Percentiles rank a stretch among this genome's conserved stretches.
phyloP scores from a whole-genome alignment of 1,284 basidiomycete species.

The Cryptococcus depauperatus region DNA sequence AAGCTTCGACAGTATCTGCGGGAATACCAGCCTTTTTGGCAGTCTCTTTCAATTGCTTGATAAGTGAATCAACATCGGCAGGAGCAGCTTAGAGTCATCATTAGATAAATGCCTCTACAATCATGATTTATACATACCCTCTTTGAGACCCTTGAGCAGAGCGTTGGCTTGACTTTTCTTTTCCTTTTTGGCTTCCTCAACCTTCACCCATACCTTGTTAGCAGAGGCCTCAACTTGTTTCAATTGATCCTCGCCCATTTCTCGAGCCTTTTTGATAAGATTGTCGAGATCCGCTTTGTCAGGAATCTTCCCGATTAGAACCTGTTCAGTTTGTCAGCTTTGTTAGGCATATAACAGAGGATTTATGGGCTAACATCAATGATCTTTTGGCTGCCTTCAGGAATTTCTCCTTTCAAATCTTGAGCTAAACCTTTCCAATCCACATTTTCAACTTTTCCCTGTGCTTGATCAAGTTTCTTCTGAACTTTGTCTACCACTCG shows the following conservation, averaged over 20 bases:
- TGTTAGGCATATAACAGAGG: background rate
- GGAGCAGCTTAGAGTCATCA: slow-evolving; percentile 19
- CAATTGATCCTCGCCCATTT: slow-evolving; percentile 28
- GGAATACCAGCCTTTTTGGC: slow-evolving; percentile 41
- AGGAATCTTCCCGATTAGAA: slow-evolving; percentile 35
- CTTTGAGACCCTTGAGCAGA: slow-evolving; percentile 34
- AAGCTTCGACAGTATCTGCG: slow-evolving; percentile 35
- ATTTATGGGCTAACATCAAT: slow-evolving; percentile 28
- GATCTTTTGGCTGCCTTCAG: slow-evolving; percentile 28
- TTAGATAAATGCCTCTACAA: background rate
- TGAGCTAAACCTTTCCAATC: slow-evolving; percentile 39
- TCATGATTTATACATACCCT: slow-evolving; percentile 29
- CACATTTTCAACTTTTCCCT: slow-evolving; percentile 34
- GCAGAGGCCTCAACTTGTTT: slow-evolving; percentile 34
- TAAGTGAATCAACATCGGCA: slow-evolving; percentile 37
- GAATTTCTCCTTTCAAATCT: slow-evolving; percentile 36
- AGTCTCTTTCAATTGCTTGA: slow-evolving; percentile 38
- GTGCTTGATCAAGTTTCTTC: slow-evolving; percentile 36
- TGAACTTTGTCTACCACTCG: slow-evolving; percentile 37
- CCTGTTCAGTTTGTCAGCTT: slow-evolving; percentile 10
- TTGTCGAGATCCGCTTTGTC: slow-evolving; percentile 32
- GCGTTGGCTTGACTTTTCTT: slow-evolving; percentile 33
- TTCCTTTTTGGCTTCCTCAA: slow-evolving; percentile 39
- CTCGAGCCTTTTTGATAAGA: slow-evolving; percentile 31
- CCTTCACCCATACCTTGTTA: slow-evolving; percentile 33